A percentile compares a stretch with the other conserved stretches of the same genome.
Evolutionary conservation across 2,329 filamentous ascomycete species (phyloP).

Genomic region (Cercospora beticola): DNA sequence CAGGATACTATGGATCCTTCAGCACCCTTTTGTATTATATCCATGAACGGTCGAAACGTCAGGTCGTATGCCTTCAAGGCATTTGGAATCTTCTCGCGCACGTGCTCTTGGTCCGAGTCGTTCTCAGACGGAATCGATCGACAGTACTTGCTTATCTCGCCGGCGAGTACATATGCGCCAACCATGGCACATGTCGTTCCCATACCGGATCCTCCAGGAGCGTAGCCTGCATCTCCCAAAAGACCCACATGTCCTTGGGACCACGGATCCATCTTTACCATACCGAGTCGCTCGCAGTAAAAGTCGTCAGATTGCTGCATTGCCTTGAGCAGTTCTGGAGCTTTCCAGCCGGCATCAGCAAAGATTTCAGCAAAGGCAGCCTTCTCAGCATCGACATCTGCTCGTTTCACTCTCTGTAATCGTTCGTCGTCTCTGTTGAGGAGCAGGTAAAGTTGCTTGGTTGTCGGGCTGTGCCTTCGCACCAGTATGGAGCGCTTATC

Average conservation of each 20-base stretch:
- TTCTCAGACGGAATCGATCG: background rate
- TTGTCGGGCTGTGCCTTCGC: background rate
- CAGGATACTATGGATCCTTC: slow-evolving; percentile 22
- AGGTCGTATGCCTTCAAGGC: slow-evolving; percentile 28
- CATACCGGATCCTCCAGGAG: slow-evolving; percentile 23
- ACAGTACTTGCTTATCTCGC: slow-evolving; percentile 24
- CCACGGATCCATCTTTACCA: slow-evolving; percentile 8
- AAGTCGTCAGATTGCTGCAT: slow-evolving; percentile 37
- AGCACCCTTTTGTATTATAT: slow-evolving; percentile 19
- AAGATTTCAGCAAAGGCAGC: slow-evolving; percentile 29
- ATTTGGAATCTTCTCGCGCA: slow-evolving; percentile 3
- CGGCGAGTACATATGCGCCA: slow-evolving; percentile 31
- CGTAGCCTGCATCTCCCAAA: slow-evolving; percentile 31
- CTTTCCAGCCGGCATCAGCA: slow-evolving; percentile 35
- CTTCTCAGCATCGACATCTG: slow-evolving; percentile 14
- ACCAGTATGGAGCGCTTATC: slow-evolving; percentile 6
- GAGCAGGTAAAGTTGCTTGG: slow-evolving; percentile 10
- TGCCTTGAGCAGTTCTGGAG: slow-evolving; percentile 39
- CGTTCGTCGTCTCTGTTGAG: slow-evolving; percentile 3
- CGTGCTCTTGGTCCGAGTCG: background rate
- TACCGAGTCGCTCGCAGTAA: slow-evolving; percentile 33
- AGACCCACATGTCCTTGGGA: slow-evolving; percentile 34
- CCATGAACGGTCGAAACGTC: slow-evolving; percentile 22
- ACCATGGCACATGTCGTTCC: slow-evolving; percentile 30
- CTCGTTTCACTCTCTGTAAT: background rate